Conservation (phyloP, 257 asterid species). For the Rehmannia glutinosa region DNA sequence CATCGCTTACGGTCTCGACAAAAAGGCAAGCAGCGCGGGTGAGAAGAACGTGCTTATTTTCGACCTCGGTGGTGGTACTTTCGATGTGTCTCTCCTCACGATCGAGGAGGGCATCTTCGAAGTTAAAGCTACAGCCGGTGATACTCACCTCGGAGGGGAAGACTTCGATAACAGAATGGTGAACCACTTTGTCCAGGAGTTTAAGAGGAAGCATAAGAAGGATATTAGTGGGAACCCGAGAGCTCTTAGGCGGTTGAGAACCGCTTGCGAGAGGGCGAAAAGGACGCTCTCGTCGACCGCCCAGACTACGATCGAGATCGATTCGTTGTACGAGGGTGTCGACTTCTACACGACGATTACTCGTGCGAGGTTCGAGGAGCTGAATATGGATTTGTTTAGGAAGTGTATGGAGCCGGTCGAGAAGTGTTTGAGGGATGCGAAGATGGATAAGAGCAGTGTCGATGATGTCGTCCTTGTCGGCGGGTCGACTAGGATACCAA, state of each 20-base stretch:
- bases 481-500: conserved; percentile 29
- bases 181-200: conserved; percentile 63
- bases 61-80: too few relatives aligned
- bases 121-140: conserved; percentile 48
- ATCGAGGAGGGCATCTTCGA: conserved; percentile 44
- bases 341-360: conserved; percentile 62
- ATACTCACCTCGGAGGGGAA: conserved; percentile 43
- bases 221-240: conserved; percentile 56
- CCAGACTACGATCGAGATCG: conserved; percentile 64
- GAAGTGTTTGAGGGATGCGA: conserved; percentile 66
- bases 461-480: conserved; percentile 52
- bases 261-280: conserved; percentile 74
- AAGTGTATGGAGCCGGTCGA: conserved; percentile 72
- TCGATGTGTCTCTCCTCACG: conserved; percentile 38
- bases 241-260: conserved; percentile 54
- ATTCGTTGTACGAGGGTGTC: conserved; percentile 56
- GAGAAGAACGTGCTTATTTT: conserved; percentile 32
- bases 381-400: conserved; percentile 58
- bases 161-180: conserved; percentile 60
- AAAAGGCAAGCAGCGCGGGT: conserved; percentile 30
- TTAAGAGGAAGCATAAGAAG: conserved; percentile 63
- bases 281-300: conserved; percentile 70
- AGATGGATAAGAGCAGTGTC: conserved; percentile 61
- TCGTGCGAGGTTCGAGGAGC: conserved; percentile 59
- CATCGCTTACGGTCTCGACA: conserved; percentile 38